Conservation (phyloP, 1,284 basidiomycete genomes). For the Peniophora sp. region DNA sequence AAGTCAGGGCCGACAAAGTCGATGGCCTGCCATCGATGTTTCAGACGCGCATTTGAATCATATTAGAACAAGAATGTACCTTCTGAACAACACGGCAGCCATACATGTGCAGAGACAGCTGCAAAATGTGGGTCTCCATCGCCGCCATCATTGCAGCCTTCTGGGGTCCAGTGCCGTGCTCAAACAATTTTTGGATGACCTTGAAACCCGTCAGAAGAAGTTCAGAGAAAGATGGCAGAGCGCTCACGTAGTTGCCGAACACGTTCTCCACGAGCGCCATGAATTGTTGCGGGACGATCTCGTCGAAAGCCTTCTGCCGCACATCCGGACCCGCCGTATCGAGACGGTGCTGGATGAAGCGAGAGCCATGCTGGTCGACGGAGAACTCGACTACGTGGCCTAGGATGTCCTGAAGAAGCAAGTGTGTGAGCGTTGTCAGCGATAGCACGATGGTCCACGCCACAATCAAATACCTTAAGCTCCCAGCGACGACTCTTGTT, state of each 20-base stretch:
- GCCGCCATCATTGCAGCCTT: slow-evolving; percentile 64
- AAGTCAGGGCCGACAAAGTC: slow-evolving; percentile 77
- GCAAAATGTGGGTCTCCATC: slow-evolving; percentile 77
- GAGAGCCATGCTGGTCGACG: slow-evolving; percentile 88
- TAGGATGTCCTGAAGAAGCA: slow-evolving; percentile 62
- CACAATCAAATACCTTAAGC: slow-evolving; percentile 45
- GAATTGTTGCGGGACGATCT: slow-evolving; percentile 76
- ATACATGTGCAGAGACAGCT: slow-evolving; percentile 89
- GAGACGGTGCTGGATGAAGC: slow-evolving; percentile 85
- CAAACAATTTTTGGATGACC: slow-evolving; percentile 95
- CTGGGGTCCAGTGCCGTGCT: slow-evolving; percentile 78
- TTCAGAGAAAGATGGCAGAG: slow-evolving; percentile 2
- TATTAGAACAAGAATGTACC: slow-evolving; percentile 30
- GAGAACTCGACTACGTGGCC: slow-evolving; percentile 91
- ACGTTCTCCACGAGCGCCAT: slow-evolving; percentile 87
- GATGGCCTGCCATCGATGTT: slow-evolving; percentile 52
- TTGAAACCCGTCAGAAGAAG: slow-evolving; percentile 20
- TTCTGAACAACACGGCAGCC: slow-evolving; percentile 91
- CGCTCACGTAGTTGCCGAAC: slow-evolving; percentile 89
- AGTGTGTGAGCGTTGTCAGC: slow-evolving; percentile 3
- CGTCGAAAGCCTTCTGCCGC: slow-evolving; percentile 80
- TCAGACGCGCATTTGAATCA: slow-evolving; percentile 5
- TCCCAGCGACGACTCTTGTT: slow-evolving; percentile 80
- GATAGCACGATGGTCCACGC: slow-evolving; percentile 5
- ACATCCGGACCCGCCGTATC: slow-evolving; percentile 73